These are phyloP conservation scores for Macadamia tetraphylla DNA, from an alignment of 164 flowering plant genomes.

Conservation along the genomic window DNA sequence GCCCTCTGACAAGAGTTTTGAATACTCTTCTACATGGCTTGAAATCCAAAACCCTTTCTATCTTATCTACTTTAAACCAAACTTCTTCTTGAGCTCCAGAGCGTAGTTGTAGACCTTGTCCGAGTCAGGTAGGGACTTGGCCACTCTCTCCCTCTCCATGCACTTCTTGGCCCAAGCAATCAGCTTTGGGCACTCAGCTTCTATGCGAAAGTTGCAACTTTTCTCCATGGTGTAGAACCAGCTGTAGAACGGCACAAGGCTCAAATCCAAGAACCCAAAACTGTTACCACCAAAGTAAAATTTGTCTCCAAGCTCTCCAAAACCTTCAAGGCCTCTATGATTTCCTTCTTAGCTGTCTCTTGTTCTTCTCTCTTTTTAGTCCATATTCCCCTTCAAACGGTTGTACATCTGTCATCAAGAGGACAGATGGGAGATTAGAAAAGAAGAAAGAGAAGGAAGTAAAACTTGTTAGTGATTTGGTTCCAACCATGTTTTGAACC, in stretches of 20 bases:
- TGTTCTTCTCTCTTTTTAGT: constrained; percentile 4
- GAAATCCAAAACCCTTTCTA: no score
- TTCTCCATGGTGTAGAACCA: constrained; percentile 2
- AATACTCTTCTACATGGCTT: no score
- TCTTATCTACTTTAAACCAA: no score
- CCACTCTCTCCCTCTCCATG: constrained; percentile 9
- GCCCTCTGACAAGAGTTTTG: no score
- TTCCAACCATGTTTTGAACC: no score
- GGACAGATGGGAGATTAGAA: no score
- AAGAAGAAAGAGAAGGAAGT: no score
- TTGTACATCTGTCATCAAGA: no score
- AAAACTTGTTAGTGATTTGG: no score
- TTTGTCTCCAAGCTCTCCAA: constrained; percentile 11
- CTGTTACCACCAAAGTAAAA: no score
- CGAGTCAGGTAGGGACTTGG: constrained; percentile 8
- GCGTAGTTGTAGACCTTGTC: background rate
- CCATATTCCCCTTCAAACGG: background rate
- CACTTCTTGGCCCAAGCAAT: constrained; percentile 11
- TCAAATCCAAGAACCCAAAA: constrained; percentile 3
- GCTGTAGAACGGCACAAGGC: background rate
- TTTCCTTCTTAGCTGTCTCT: constrained; percentile 8
- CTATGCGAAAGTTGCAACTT: constrained; percentile 5
- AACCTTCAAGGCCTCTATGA: constrained; percentile 5
- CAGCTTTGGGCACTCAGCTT: constrained; percentile 11
- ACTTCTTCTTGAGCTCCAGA: no score